Conservation (phyloP, 768 basidiomycete species). For the Lactarius vividus region DNA sequence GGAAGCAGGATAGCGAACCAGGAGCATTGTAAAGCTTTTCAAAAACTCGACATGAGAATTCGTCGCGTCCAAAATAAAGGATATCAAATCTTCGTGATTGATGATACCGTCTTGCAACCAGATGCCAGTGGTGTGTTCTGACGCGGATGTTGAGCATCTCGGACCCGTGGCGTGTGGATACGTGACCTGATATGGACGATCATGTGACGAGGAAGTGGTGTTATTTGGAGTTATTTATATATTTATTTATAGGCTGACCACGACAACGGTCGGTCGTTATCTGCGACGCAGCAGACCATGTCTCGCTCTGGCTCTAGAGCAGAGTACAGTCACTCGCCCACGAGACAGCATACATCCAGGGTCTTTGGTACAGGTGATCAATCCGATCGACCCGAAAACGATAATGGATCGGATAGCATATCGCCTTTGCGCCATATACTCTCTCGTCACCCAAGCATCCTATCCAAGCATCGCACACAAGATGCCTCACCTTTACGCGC, state of each 20-base stretch:
- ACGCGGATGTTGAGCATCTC: not conserved
- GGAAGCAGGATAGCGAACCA: constrained; percentile 43
- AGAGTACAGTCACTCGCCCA: constrained; percentile 11
- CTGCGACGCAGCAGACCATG: constrained; percentile 1
- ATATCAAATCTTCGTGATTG: constrained; percentile 54
- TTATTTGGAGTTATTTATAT: constrained; percentile 12
- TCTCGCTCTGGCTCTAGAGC: constrained; percentile 16
- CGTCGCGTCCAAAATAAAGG: constrained; percentile 85
- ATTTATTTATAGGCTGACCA: not conserved
- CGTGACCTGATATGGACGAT: constrained; percentile 2
- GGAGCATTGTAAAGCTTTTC: constrained; percentile 56
- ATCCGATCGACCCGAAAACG: constrained; percentile 7
- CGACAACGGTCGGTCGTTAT: not conserved
- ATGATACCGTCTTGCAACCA: constrained; percentile 6
- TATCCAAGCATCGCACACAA: constrained; percentile 14
- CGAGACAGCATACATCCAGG: constrained; percentile 7
- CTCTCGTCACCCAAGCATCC: constrained; percentile 22
- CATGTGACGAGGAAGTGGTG: constrained; percentile 9
- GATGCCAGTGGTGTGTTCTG: not conserved
- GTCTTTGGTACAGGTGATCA: constrained; percentile 19
- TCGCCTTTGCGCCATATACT: constrained; percentile 22
- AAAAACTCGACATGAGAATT: constrained; percentile 79
- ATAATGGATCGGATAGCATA: not conserved
- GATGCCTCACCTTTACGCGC: constrained; percentile 8
- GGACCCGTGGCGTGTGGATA: not conserved